A percentile compares a stretch with the other conserved stretches of the same genome.
Conservation (phyloP, 163 green algal species). For the Chloromonas sp. region DNA sequence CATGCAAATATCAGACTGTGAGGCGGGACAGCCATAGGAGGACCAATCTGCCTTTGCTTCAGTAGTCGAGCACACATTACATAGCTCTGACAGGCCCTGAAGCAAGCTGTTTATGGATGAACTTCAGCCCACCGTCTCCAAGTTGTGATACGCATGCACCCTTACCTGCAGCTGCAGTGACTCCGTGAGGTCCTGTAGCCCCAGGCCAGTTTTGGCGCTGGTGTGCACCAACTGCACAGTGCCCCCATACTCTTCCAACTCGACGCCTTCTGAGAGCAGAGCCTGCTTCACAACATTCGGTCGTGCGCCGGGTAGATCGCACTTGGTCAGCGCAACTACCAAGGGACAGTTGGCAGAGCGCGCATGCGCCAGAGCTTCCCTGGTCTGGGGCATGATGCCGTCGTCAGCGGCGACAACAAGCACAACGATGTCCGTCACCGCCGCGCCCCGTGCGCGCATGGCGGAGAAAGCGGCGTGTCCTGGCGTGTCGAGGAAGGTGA, state of each 20-base stretch:
- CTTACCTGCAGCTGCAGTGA: constrained; percentile 78
- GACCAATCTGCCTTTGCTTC: no score
- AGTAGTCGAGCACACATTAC: no score
- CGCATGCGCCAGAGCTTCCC: constrained; percentile 81
- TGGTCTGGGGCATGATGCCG: constrained; percentile 81
- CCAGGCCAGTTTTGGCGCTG: constrained; percentile 58
- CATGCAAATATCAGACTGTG: no score
- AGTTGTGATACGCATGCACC: no score
- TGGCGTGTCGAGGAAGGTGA: constrained; percentile 86
- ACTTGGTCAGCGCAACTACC: constrained; percentile 87
- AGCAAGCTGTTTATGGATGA: no score
- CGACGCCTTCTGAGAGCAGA: constrained; percentile 69
- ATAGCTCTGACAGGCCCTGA: no score
- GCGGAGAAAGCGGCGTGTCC: constrained; percentile 78
- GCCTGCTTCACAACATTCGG: constrained; percentile 55
- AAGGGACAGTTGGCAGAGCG: constrained; percentile 68
- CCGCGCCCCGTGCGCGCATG: constrained; percentile 71
- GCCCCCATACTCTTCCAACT: constrained; percentile 85
- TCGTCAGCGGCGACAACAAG: constrained; percentile 80
- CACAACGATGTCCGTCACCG: constrained; percentile 72
- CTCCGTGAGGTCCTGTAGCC: constrained; percentile 77
- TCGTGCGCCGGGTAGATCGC: constrained; percentile 26
- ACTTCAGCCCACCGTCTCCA: no score
- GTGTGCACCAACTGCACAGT: constrained; percentile 76
- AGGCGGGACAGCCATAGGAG: no score